Conservation (phyloP, 371 early-diverging fungal species). For the Mortierella sp. region DNA sequence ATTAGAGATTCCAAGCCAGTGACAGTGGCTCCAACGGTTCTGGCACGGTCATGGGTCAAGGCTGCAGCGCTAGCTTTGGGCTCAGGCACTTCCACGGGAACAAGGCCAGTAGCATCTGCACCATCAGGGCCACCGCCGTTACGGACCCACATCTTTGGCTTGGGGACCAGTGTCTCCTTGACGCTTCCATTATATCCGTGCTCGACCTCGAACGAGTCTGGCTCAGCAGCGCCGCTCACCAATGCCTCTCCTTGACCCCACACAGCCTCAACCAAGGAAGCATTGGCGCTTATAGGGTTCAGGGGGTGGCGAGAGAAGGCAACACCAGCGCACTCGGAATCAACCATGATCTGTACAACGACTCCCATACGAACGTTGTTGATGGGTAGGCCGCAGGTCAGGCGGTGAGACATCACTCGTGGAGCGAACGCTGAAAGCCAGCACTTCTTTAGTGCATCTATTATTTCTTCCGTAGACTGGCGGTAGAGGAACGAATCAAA, state of each 20-base stretch:
- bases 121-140: slow-evolving; percentile 30
- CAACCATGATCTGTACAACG: slow-evolving; percentile 57
- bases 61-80: slow-evolving; percentile 42
- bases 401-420: slow-evolving; percentile 56
- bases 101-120: slow-evolving; percentile 41
- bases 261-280: slow-evolving; percentile 50
- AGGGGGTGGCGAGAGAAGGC: slow-evolving; percentile 56
- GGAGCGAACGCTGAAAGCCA: slow-evolving; percentile 59
- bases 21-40: slow-evolving; percentile 41
- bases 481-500: slow-evolving; percentile 58
- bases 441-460: slow-evolving; percentile 51
- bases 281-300: slow-evolving; percentile 52
- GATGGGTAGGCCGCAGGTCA: slow-evolving; percentile 40
- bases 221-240: slow-evolving; percentile 57
- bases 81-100: slow-evolving; percentile 44
- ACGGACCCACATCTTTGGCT: slow-evolving; percentile 57
- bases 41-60: slow-evolving; percentile 40
- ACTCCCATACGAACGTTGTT: slow-evolving; percentile 57
- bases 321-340: slow-evolving; percentile 55
- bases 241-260: slow-evolving; percentile 57
- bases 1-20: slow-evolving; percentile 41
- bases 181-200: slow-evolving; percentile 45
- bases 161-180: slow-evolving; percentile 50
- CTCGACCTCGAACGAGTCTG: slow-evolving; percentile 54
- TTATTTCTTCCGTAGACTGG: slow-evolving; percentile 50